Percentiles rank a stretch among this genome's conserved stretches.
phyloP scores from a whole-genome alignment of 441 rosid genomes.

The Populus tomentosa region DNA sequence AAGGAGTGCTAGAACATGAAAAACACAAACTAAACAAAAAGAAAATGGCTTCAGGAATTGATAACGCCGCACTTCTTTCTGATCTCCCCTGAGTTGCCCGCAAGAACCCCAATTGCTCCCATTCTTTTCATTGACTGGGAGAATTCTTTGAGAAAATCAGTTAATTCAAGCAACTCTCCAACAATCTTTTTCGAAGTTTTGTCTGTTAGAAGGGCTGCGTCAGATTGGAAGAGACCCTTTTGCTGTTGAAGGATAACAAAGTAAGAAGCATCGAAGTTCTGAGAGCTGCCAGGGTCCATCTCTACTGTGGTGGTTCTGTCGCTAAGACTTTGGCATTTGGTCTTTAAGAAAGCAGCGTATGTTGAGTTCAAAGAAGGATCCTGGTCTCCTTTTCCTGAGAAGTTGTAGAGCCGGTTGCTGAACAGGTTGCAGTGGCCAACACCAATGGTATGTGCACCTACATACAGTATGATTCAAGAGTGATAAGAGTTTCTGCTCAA shows the following conservation, averaged over 20 bases:
- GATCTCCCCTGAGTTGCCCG: constrained; percentile 7
- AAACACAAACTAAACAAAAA: neutral
- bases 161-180: neutral
- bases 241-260: no score
- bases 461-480: neutral
- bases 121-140: neutral
- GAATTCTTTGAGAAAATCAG: neutral
- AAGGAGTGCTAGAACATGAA: neutral
- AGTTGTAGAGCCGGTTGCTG: constrained; percentile 54
- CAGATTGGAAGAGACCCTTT: no score
- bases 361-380: constrained; percentile 43
- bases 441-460: constrained; percentile 67
- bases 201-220: neutral
- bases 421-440: constrained; percentile 41
- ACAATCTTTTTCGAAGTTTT: neutral
- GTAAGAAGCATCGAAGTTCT: no score
- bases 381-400: constrained; percentile 53
- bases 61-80: constrained; percentile 12
- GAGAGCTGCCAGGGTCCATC: no score
- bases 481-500: neutral
- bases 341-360: constrained; percentile 36
- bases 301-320: constrained; percentile 10
- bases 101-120: constrained; percentile 10
- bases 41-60: neutral
- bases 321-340: constrained; percentile 26